phyloP scores from a whole-genome alignment of 345 rosid species.

The Alliaria petiolata region DNA sequence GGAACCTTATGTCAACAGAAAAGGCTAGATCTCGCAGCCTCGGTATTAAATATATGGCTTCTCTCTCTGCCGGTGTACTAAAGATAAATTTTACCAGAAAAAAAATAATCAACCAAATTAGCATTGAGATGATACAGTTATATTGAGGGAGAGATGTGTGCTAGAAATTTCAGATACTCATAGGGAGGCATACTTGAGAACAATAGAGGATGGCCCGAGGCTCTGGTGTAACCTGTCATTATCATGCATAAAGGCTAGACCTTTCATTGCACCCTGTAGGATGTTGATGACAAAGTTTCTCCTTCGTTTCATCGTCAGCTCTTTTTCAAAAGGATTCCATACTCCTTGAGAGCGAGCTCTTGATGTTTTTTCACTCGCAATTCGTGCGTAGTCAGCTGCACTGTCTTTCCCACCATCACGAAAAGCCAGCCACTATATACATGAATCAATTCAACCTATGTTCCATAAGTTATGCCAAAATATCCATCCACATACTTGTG shows the following conservation, averaged over 20 bases:
- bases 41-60: conserved; percentile 71
- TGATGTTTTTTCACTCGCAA: conserved; percentile 59
- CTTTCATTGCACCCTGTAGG: conserved; percentile 70
- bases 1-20: conserved; percentile 81
- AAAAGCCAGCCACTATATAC: conserved; percentile 86
- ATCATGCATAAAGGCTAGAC: conserved; percentile 83
- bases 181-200: conserved; percentile 58
- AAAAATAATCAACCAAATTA: not conserved
- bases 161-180: conserved; percentile 11
- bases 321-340: conserved; percentile 67
- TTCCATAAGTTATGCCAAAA: conserved; percentile 6
- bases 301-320: conserved; percentile 47
- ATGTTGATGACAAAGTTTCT: conserved; percentile 56
- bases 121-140: conserved; percentile 5
- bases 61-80: conserved; percentile 74
- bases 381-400: conserved; percentile 79
- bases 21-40: conserved; percentile 89
- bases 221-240: conserved; percentile 94
- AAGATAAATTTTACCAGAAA: not conserved
- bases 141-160: conserved; percentile 5
- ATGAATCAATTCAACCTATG: conserved; percentile 26
- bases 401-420: conserved; percentile 77
- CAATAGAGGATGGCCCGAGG: conserved; percentile 87
- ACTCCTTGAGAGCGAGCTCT: conserved; percentile 34
- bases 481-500: conserved; percentile 6